Evolutionary conservation across 1,284 basidiomycete genomes (phyloP), one percentile per base, ranked within the genome.

Genomic region (Malassezia nana): DNA sequence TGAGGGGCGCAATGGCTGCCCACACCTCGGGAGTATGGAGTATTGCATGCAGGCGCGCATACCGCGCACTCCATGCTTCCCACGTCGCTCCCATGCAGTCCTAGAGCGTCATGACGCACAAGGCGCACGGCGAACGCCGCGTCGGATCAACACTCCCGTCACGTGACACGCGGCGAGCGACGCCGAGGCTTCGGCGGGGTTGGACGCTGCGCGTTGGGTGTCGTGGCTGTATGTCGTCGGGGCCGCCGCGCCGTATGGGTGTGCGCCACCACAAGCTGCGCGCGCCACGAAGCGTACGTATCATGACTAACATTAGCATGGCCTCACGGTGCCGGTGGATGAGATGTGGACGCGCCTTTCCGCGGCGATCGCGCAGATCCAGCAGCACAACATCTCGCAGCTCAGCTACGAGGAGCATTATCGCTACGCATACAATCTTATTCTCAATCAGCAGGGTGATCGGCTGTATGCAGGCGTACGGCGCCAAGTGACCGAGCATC

Each of bases 401-500:
- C 82, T 99, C 26, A 94, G 89, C 13, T 98, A 91, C 69, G 94
- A 98, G 75, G 92, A 95, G 77, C 90, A 92, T 68, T 90, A 94
- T 38, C 58, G 66, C 18, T 67, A 67, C 28, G 65, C 64, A 12
- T 67, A 74, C 65, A 69, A 67, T 45, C 60, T 70, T 35, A 65
- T 72, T 24, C 55, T 73, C 59, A 73, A 89, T 86, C 75, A 81
- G 47, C 66, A 84, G 56, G 91, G 91, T 7, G 85, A 86, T 52
- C 82, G 81, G 78, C 79, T 98, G 29, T 98, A 98, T 76, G 83
- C 84, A 30, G 92, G 90, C 4, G 84, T 94, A 43, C 84, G 80
- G 58, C 77, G 80, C 33, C 82, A 98, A 39, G 81, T 98, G 22
- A 78, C 81, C 5, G 82, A 87, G 63, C 89, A 98, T 73, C 80